Percentiles rank a stretch among this genome's conserved stretches.
phyloP scores from a whole-genome alignment of 768 basidiomycete genomes.

The Leucocoprinus sp. region DNA sequence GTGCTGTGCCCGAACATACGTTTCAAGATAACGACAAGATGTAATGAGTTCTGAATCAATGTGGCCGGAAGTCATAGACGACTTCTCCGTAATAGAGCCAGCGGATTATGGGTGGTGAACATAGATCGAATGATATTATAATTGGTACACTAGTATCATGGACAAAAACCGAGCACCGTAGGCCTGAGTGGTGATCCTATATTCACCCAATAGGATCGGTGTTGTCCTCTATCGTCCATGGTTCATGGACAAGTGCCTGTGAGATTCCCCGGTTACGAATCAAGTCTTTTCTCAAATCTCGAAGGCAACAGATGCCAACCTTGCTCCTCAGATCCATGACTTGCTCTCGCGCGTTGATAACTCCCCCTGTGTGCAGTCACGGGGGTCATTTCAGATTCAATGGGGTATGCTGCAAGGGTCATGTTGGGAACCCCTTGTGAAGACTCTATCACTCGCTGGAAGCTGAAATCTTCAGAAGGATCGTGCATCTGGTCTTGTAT shows the following conservation, averaged over 20 bases:
- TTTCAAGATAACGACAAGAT: too few relatives aligned
- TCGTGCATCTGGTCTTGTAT: not conserved
- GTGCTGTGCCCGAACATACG: too few relatives aligned
- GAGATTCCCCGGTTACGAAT: not conserved
- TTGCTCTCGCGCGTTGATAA: not conserved
- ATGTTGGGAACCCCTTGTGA: not conserved
- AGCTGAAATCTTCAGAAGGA: not conserved
- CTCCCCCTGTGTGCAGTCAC: not conserved
- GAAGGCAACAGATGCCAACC: conserved; percentile 5
- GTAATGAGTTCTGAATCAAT: too few relatives aligned
- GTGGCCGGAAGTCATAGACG: too few relatives aligned
- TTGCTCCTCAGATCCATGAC: not conserved
- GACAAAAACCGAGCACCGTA: not conserved
- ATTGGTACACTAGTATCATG: not conserved
- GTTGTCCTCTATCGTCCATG: not conserved
- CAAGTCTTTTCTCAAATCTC: conserved; percentile 1
- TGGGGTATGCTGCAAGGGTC: not conserved
- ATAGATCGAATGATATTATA: not conserved
- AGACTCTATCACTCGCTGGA: not conserved
- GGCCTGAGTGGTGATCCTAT: not conserved
- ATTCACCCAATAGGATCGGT: not conserved
- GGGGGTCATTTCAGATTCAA: not conserved
- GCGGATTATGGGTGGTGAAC: too few relatives aligned
- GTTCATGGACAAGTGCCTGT: not conserved
- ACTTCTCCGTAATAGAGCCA: too few relatives aligned